Base-by-base conservation (phyloP, 2,329 filamentous ascomycete species). In the Claviceps monticola region DNA sequence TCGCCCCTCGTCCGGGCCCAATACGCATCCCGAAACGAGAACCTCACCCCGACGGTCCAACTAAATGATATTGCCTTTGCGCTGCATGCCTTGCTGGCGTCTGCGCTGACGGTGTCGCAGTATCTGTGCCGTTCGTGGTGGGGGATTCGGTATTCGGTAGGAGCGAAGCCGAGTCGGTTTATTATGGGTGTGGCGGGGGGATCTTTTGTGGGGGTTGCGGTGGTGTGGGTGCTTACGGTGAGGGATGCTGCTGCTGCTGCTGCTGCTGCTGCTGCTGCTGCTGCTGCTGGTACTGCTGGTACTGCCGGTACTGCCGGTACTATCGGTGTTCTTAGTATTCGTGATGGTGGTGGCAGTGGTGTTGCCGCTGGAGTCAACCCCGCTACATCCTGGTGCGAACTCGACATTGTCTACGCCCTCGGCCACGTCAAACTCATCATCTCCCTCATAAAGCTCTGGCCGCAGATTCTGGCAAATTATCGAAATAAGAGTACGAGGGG, bases 1-100 rank as follows among this genome's bases (percentile, higher is more conserved):
- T 94, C 88, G 17, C 76, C 86, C 2, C 69, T 80, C 14, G 84
- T 97, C 52, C 84, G 86, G 50, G 66, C 71, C 38, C 87, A 97
- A 65, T 98, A 98, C 71, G 89, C 88, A 21, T 75, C 78, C 17
- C 82, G 93, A 54, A 81, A 97, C 66, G 67, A 77, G 46, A 81
- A 83, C 4, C 82, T 87, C 7, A 79, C 84, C 44, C 88, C 91
- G 3, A 93, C 90, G 1, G 90, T 95, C 34, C 81, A 85, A 51
- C 79, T 88, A 68, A 97, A 97, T 69, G 93, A 98, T 69, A 76
- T 97, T 54, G 79, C 82, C 14, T 97, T 97, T 65, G 89, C 90
- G 16, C 72, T 80, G 3, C 90, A 97, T 69, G 91, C 86, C 37
- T 73, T 88, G 16, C 56, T 89, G 9, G 70, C 95, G 56, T 88